A percentile compares a stretch with the other conserved stretches of the same genome.
Conservation (phyloP, 805 yeast species). For the Myxozyma geophila region DNA sequence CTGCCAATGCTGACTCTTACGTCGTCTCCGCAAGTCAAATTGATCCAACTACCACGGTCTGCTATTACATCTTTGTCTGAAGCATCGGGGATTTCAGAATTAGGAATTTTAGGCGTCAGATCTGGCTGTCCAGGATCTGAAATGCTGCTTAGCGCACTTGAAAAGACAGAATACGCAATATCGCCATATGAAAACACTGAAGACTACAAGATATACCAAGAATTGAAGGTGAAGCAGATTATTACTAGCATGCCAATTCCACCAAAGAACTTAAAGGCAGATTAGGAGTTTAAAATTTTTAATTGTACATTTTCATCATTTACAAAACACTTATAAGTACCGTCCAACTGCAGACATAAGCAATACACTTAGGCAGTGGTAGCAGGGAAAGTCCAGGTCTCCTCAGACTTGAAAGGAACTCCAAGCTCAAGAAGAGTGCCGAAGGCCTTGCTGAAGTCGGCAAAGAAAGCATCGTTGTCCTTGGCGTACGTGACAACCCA, state of each 20-base stretch:
- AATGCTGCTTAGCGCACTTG: conserved; percentile 11
- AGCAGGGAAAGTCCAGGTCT: conserved; percentile 36
- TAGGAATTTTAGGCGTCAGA: conserved; percentile 29
- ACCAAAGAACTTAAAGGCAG: background rate
- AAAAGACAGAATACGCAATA: conserved; percentile 9
- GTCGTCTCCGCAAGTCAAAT: conserved; percentile 21
- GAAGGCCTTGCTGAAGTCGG: conserved; percentile 68
- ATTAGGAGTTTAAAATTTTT: background rate
- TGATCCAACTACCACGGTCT: conserved; percentile 29
- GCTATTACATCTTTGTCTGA: conserved; percentile 14
- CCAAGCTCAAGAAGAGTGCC: conserved; percentile 76
- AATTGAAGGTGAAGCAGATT: conserved; percentile 25
- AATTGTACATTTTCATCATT: background rate
- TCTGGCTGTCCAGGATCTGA: conserved; percentile 9
- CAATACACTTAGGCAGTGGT: conserved; percentile 15
- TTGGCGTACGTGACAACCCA: conserved; percentile 71
- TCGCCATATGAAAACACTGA: conserved; percentile 20
- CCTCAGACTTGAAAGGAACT: conserved; percentile 58
- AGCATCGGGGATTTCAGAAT: conserved; percentile 20
- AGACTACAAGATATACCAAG: conserved; percentile 2
- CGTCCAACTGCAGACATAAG: conserved; percentile 4
- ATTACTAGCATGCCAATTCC: conserved; percentile 18
- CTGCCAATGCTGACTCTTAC: conserved; percentile 35
- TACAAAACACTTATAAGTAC: background rate
- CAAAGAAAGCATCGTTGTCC: conserved; percentile 64